phyloP scores from a whole-genome alignment of 116 monocot genomes.

The Zostera marina region DNA sequence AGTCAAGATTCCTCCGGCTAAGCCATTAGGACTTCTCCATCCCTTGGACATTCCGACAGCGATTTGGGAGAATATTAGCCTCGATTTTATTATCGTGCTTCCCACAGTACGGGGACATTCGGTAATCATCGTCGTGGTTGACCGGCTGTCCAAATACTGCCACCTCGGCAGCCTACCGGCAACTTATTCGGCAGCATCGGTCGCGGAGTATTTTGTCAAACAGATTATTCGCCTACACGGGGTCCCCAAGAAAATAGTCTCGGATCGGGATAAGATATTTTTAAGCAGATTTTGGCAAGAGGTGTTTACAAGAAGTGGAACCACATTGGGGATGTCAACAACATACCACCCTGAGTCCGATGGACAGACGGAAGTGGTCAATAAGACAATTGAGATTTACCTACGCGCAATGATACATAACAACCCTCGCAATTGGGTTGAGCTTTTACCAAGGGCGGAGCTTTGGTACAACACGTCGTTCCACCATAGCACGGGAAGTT shows the following conservation, averaged over 20 bases:
- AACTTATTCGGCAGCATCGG: background rate
- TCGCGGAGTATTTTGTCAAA: background rate
- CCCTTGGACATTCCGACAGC: background rate
- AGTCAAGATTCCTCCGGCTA: background rate
- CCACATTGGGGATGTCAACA: background rate
- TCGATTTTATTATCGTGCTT: slow-evolving; percentile 1
- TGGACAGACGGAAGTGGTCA: slow-evolving; percentile 5
- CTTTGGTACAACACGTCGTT: background rate
- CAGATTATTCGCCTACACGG: background rate
- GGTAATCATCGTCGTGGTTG: background rate
- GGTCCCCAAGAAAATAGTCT: background rate
- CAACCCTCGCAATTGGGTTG: background rate
- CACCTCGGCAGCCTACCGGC: background rate
- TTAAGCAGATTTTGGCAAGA: background rate
- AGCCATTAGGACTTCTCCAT: background rate
- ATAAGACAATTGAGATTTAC: background rate
- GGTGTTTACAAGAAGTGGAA: background rate
- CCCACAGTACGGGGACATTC: background rate
- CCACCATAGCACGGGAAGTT: background rate
- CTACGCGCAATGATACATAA: background rate
- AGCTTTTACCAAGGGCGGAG: background rate
- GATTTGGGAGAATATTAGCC: background rate
- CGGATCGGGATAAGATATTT: background rate
- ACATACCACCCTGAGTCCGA: slow-evolving; percentile 7
- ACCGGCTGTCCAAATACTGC: background rate